Base-by-base conservation (phyloP, 768 basidiomycete genomes). In the Collybiopsis confluens region DNA sequence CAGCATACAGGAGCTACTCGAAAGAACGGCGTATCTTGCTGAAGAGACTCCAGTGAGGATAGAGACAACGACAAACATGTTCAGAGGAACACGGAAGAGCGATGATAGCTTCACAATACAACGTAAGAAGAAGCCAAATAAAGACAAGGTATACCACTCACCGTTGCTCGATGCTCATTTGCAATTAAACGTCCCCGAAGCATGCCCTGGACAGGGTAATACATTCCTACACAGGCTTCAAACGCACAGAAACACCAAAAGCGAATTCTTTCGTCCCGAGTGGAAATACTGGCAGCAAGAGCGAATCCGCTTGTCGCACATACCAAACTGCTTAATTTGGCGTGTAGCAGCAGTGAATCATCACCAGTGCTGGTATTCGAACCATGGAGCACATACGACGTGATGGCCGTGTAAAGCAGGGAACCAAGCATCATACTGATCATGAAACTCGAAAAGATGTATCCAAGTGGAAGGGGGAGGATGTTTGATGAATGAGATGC, bases 361-460 rank as follows among this genome's bases (percentile, higher is more conserved):
- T 59, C 56, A 23, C 54, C 1, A 3, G 61, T n/a, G 44, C 48
- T 35, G 48, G 56, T 33, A 35, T 45, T 53, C 15, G 60, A 57
- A 46, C 47, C 52, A 44, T 58, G 60, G 53, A 62, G 61, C n/a
- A 52, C 27, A 43, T 67, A 64, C 1, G 48, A 36, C 3, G 69
- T 69, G 61, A 85, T 68, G 45, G 70, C 70, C 4, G 80, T 86
- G 68, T 89, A 90, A 27, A 86, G 59, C 47, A 89, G 67, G 10
- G 88, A 88, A 16, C 88, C 87, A 59, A 89, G 77, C 80, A 89
- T 86, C 87, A 90, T 89, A 52, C 80, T 82, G 52, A 88, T 70
- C 88, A 90, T 90, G 73, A 89, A 88, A 5, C 80, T 75, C 26
- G 87, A 86, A 67, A 90, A 90, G 59, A 90, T 88, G 67, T 86